A percentile compares a stretch with the other conserved stretches of the same genome.
phyloP scores from a whole-genome alignment of 2,329 filamentous ascomycete genomes.

The Drechslerella coelobrocha region DNA sequence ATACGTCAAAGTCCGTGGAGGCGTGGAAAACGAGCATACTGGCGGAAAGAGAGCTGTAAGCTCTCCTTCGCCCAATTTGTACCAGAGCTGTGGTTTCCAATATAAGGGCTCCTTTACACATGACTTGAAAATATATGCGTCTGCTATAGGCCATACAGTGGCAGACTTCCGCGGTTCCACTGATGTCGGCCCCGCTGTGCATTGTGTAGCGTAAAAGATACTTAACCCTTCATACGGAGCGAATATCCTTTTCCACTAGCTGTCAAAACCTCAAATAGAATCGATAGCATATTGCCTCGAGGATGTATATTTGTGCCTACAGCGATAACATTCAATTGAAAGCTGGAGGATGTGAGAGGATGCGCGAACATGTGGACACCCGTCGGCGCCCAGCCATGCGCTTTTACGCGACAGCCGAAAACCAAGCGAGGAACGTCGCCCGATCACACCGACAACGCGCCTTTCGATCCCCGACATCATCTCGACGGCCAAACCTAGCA shows the following conservation, averaged over 20 bases:
- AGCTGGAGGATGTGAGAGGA: not conserved
- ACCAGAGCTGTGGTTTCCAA: too few relatives aligned
- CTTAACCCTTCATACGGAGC: too few relatives aligned
- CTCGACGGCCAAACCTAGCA: not conserved
- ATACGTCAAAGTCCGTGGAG: conserved; percentile 26
- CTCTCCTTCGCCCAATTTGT: too few relatives aligned
- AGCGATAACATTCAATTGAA: not conserved
- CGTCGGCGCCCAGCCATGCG: conserved; percentile 29
- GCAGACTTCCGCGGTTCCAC: too few relatives aligned
- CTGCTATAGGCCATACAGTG: too few relatives aligned
- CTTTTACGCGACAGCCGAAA: conserved; percentile 38
- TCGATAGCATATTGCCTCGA: too few relatives aligned
- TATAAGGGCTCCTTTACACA: too few relatives aligned
- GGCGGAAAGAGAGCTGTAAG: conserved; percentile 31
- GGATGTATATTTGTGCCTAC: not conserved
- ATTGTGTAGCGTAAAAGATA: too few relatives aligned
- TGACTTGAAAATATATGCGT: too few relatives aligned
- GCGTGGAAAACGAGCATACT: conserved; percentile 38
- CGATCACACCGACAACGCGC: conserved; percentile 18
- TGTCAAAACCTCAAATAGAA: too few relatives aligned
- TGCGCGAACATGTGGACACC: conserved; percentile 2
- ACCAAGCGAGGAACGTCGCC: not conserved
- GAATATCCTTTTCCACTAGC: too few relatives aligned
- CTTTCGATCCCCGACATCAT: not conserved
- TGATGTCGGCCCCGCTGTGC: too few relatives aligned